Evolutionary conservation across 2,329 filamentous ascomycete species (phyloP), one percentile per base, ranked within the genome.

Genomic region (Fusarium palustre): DNA sequence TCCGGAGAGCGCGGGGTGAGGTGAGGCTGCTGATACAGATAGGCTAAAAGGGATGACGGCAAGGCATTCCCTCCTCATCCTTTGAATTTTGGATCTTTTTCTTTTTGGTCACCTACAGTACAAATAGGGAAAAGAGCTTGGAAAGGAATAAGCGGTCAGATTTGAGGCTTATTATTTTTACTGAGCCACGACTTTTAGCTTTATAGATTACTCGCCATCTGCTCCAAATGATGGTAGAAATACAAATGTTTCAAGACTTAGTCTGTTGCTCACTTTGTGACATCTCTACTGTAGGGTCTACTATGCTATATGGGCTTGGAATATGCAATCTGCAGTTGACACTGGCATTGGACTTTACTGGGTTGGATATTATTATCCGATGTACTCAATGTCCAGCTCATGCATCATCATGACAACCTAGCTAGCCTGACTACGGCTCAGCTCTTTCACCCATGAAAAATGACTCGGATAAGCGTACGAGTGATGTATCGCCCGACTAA

Each of bases 21-120:
- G 61, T 61, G 48, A 65, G 58, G 56, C 58, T 66, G 56, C 58
- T 64, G 60, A 56, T 56, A 62, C 57, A 60, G 59, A 66, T 66
- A 59, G 65, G 64, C 62, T 60, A 63, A 72, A 71, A 54, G 54
- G 50, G 48, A 64, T 34, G 45, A 28, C 48, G 49, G 55, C 66
- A 55, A 54, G 54, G 59, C 52, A 59, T 59, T 38, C 49, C 45
- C 45, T 53, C 15, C 41, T 53, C n/a, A 67, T 67, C 45, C 57
- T 39, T 50, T 45, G 42, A 50, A 30, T 42, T 67, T 57, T 43
- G 22, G 25, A 34, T 42, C 47, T 39, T 20, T 39, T 20, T 39
- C 12, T 50, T 13, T 63, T 53, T 47, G 41, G 41, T 30, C 36
- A 53, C 13, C 13, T 30, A 52, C 28, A 48, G 24, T 22, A 39